A percentile compares a stretch with the other conserved stretches of the same genome.
Evolutionary conservation across 371 early-diverging fungal species (phyloP).

Genomic region (Capillidium heterosporum): DNA sequence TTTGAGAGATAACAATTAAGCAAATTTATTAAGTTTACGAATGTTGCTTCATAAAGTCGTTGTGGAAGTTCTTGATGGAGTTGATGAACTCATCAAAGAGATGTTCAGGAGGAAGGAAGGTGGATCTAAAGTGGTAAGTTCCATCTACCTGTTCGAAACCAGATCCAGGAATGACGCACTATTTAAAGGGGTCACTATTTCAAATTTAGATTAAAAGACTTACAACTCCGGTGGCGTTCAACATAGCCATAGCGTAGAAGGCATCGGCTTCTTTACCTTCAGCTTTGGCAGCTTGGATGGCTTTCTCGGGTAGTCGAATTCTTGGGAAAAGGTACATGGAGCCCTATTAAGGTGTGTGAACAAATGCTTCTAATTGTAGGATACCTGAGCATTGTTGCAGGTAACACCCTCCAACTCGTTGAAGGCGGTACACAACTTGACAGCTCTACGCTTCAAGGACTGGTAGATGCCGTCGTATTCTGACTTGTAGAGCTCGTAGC

Average conservation of each 20-base stretch:
- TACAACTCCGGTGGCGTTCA: slow-evolving; percentile 84
- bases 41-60: slow-evolving; percentile 56
- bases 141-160: slow-evolving; percentile 84
- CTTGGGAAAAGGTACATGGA: slow-evolving; percentile 94
- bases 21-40: too few species aligned
- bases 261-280: slow-evolving; percentile 57
- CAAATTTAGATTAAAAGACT: slow-evolving; percentile 16
- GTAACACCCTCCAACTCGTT: slow-evolving; percentile 67
- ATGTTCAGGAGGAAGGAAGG: slow-evolving; percentile 87
- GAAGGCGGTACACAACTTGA: slow-evolving; percentile 53
- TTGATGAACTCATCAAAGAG: slow-evolving; percentile 74
- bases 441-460: slow-evolving; percentile 64
- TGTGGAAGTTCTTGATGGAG: slow-evolving; percentile 57
- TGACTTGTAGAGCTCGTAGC: slow-evolving; percentile 47
- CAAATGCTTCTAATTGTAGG: not conserved
- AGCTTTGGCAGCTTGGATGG: slow-evolving; percentile 50
- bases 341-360: slow-evolving; percentile 26
- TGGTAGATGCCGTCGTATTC: slow-evolving; percentile 61
- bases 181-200: not conserved
- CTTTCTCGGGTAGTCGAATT: slow-evolving; percentile 49
- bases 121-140: slow-evolving; percentile 90
- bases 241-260: slow-evolving; percentile 72
- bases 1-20: too few species aligned
- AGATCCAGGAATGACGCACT: slow-evolving; percentile 65
- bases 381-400: slow-evolving; percentile 59